Evolutionary conservation across 768 basidiomycete genomes (phyloP), one percentile per base, ranked within the genome.

Genomic region (Trametes meyenii): DNA sequence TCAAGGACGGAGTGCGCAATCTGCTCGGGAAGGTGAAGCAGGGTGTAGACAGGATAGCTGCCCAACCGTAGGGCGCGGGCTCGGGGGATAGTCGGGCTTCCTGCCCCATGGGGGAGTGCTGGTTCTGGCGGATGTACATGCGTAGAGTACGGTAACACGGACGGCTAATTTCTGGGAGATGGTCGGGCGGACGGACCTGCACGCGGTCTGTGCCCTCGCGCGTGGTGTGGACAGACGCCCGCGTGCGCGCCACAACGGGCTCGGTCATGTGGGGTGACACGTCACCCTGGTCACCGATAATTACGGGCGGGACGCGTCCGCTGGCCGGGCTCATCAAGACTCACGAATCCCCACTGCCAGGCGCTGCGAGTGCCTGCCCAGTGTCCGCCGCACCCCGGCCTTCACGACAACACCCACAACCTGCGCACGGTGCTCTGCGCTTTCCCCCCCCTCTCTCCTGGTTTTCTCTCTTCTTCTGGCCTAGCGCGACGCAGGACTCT

Each of bases 1-100:
- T 97, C 64, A 81, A 89, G 64, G 94, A 96, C 69, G 95, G 95
- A 3, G 87, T 97, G 45, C 84, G 86, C 75, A 93, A 85, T 72
- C 78, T 98, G 63, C 78, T 97, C 69, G 95, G 89, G 19, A 95
- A 91, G 74, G 90, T 98, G 26, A 90, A 88, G 76, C 90, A 92
- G 68, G 90, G 90, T 0, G 94, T 91, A 51, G 90, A 92, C 65
- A 75, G 75, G 61, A 82, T 82, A 19, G 81, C 75, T n/a, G 65
- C 72, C 8, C 73, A 73, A 50, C 72, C 62, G 24, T 64, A 42
- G 51, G 16, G 51, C 40, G 52, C 62, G 38, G 3, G 29, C 60
- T 50, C 56, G 57, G 56, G 50, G 17, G 36, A 38, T 61, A 44
- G 35, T 58, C 62, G 62, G 58, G 8, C 23, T 42, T 55, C 33